These are phyloP conservation scores for Polytolypa hystricis DNA, from an alignment of 2,329 filamentous ascomycete species.

Conservation along the genomic window DNA sequence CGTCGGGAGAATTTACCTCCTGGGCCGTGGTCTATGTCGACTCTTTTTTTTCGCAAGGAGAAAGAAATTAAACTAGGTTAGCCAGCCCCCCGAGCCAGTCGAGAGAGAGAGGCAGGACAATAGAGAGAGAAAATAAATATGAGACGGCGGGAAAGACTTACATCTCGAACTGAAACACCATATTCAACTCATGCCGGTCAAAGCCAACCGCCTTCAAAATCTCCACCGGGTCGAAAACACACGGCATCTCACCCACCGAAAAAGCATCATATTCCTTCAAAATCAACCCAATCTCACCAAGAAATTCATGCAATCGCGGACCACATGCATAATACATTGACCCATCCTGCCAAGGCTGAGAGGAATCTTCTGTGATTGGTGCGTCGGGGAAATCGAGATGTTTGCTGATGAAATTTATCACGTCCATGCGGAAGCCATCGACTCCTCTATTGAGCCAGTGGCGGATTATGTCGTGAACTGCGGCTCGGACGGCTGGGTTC, in stretches of 20 bases:
- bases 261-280: constrained; percentile 47
- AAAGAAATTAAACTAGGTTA: background rate
- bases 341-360: constrained; percentile 24
- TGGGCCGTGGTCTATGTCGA: constrained; percentile 46
- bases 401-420: constrained; percentile 64
- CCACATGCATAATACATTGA: constrained; percentile 43
- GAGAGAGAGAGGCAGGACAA: no score
- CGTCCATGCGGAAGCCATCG: constrained; percentile 63
- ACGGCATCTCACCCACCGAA: constrained; percentile 52
- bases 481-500: constrained; percentile 53
- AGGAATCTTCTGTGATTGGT: constrained; percentile 22
- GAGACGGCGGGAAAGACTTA: background rate
- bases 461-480: constrained; percentile 61
- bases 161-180: constrained; percentile 61
- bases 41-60: constrained; percentile 27
- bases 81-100: no score
- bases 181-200: constrained; percentile 51
- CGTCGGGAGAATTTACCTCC: constrained; percentile 40
- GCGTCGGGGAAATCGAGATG: constrained; percentile 42
- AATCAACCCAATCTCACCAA: constrained; percentile 43
- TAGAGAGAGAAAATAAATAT: background rate
- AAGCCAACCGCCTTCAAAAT: constrained; percentile 44
- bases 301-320: constrained; percentile 47
- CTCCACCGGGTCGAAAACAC: constrained; percentile 37
- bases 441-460: constrained; percentile 71